Percentiles rank a stretch among this genome's conserved stretches.
These are phyloP conservation scores for Talaromyces sp. DNA, from an alignment of 2,329 filamentous ascomycete genomes.

Conservation along the genomic window DNA sequence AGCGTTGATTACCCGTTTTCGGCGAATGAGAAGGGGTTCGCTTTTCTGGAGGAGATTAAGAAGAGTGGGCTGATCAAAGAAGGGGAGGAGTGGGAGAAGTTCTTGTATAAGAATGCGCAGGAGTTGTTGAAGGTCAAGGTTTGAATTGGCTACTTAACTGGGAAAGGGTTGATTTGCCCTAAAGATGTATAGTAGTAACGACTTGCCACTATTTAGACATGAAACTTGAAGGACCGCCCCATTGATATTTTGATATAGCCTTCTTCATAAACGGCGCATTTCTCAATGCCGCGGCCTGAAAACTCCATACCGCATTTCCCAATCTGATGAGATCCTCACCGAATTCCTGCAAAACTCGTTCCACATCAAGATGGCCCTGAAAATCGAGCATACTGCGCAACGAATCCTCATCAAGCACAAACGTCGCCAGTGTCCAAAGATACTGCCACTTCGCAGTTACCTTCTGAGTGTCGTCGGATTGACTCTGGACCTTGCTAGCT, in stretches of 20 bases:
- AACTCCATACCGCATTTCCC: background rate
- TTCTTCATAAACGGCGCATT: background rate
- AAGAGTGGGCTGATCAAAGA: slow-evolving; percentile 50
- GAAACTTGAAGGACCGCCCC: background rate
- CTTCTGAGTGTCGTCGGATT: background rate
- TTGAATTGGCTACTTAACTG: background rate
- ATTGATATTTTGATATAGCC: background rate
- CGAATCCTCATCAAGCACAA: background rate
- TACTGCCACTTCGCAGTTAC: background rate
- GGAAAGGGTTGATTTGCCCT: background rate
- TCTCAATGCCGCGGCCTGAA: background rate
- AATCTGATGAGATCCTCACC: background rate
- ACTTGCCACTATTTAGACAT: background rate
- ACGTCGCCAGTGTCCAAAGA: background rate
- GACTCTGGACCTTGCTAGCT: background rate
- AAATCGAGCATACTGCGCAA: background rate
- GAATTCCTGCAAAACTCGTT: background rate
- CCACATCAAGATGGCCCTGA: background rate
- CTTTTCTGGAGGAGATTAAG: slow-evolving; percentile 51
- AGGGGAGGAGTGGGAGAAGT: slow-evolving; percentile 51
- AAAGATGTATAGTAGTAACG: background rate
- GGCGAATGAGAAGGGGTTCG: slow-evolving; percentile 49
- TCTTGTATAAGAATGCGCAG: slow-evolving; percentile 55
- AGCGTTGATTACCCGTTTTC: slow-evolving; percentile 60
- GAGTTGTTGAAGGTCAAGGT: slow-evolving; percentile 37